Base-by-base conservation (phyloP, 2,329 filamentous ascomycete species). In the Xenosphaeropsis pyriputrescens region DNA sequence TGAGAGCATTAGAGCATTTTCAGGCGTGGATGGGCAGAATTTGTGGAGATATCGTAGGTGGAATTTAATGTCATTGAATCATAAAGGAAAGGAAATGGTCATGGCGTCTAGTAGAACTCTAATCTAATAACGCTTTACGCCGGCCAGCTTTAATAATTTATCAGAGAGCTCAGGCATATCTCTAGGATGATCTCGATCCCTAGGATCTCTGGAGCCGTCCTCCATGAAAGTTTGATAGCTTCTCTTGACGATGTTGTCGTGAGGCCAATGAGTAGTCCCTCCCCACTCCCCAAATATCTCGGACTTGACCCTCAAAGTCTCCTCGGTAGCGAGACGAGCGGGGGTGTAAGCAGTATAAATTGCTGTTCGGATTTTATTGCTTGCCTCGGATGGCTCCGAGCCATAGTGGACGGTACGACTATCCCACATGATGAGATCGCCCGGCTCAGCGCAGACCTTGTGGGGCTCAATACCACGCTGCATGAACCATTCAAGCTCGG, bases 361-460 rank as follows among this genome's bases (percentile, higher is more conserved):
- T 5, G 51, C 52, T 6, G 57, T 55, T 2, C 58, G 50, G 19
- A 54, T 54, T 16, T 42, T 36, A 2, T 37, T 42, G 5, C 50
- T 50, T 17, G 40, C 29, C 19, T 45, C 41, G 1, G 35, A 50
- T 0, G 57, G 56, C 17, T 55, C 52, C 3, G 50, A 38, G 12
- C 57, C 58, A 34, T 57, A 62, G 40, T 62, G 59, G 7, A 57
- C 47, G 2, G 51, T 55, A 4, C 57, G 52, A 29, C 47, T 52
- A 42, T 62, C 59, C 59, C 60, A 62, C 0, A 60, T 37, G 34
- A 58, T 50, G 14, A 61, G 44, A 39, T 60, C 57, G 2, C 58
- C 58, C 0, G 51, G 48, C 13, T 59, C 57, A 7, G 52, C 53
- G 40, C 48, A 50, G 6, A 60, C 46, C 42, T 60, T 61, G 29